A percentile compares a stretch with the other conserved stretches of the same genome.
phyloP scores from a whole-genome alignment of 2,329 filamentous ascomycete species.

The Monilinia aucupariae region DNA sequence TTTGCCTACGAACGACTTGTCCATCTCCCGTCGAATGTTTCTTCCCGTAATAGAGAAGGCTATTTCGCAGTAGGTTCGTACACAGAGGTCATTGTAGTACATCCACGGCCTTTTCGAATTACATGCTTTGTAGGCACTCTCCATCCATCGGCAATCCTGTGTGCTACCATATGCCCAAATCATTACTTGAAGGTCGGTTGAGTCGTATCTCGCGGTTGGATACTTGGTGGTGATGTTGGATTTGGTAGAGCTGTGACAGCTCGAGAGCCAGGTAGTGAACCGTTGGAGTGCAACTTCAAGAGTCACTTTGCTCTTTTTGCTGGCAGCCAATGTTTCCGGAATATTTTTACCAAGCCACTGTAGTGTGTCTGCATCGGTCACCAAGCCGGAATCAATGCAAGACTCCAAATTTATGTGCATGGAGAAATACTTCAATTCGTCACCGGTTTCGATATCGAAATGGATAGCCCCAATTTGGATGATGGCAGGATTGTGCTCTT shows the following conservation, averaged over 20 bases:
- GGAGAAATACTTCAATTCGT: neutral
- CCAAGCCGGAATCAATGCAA: neutral
- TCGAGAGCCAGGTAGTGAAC: neutral
- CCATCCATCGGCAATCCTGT: slow-evolving; percentile 5
- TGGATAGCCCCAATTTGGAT: slow-evolving; percentile 7
- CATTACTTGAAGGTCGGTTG: slow-evolving; percentile 3
- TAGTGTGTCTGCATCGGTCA: neutral
- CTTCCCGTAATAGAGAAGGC: slow-evolving; percentile 6
- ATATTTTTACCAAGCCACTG: slow-evolving; percentile 2
- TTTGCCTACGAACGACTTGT: neutral
- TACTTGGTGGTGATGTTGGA: neutral
- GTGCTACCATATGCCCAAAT: slow-evolving; percentile 6
- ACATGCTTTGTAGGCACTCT: neutral
- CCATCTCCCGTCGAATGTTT: slow-evolving; percentile 1
- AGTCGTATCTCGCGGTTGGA: neutral
- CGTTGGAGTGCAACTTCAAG: neutral
- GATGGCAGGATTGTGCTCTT: slow-evolving; percentile 6
- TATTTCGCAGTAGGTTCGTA: neutral
- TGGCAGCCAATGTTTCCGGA: neutral
- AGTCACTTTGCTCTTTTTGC: neutral
- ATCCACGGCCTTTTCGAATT: neutral
- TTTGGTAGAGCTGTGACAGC: neutral
- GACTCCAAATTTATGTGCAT: neutral
- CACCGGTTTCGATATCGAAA: slow-evolving; percentile 2
- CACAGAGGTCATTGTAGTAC: neutral